A percentile compares a stretch with the other conserved stretches of the same genome.
Conservation (phyloP, 2,329 filamentous ascomycete genomes). For the Pestalotiopsis sp. region DNA sequence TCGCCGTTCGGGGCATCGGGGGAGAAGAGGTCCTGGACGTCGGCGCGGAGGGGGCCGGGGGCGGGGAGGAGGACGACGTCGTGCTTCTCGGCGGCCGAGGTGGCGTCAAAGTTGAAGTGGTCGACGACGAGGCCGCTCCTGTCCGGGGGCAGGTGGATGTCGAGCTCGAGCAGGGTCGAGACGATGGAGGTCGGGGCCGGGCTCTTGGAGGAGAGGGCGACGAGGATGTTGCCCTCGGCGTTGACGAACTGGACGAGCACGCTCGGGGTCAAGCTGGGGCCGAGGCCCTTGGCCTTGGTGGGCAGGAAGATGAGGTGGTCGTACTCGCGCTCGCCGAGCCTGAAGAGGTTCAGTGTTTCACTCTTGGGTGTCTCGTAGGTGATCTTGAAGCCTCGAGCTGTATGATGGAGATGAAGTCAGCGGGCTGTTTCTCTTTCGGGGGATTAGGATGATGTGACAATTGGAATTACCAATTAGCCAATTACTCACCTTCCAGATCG, state of each 20-base stretch:
- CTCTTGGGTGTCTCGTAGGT: conserved; percentile 84
- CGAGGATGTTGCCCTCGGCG: conserved; percentile 85
- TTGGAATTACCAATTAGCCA: conserved; percentile 12
- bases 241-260: conserved; percentile 90
- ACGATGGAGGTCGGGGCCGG: conserved; percentile 73
- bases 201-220: conserved; percentile 76
- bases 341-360: conserved; percentile 76
- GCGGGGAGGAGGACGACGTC: conserved; percentile 82
- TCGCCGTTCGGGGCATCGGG: conserved; percentile 55
- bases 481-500: conserved; percentile 66
- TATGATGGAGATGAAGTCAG: conserved; percentile 10
- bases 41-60: conserved; percentile 66
- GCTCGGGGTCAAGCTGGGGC: conserved; percentile 84
- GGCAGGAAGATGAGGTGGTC: conserved; percentile 92
- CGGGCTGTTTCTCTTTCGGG: not conserved
- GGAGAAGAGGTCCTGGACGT: conserved; percentile 77
- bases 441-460: not conserved
- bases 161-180: conserved; percentile 82
- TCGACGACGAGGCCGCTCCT: conserved; percentile 86
- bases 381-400: conserved; percentile 83
- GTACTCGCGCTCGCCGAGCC: conserved; percentile 83
- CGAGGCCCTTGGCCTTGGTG: conserved; percentile 88
- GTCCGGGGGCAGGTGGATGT: conserved; percentile 84
- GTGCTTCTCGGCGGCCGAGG: conserved; percentile 79
- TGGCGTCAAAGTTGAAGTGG: conserved; percentile 90